A percentile compares a stretch with the other conserved stretches of the same genome.
Conservation (phyloP, 2,329 filamentous ascomycete species). For the Plenodomus biglobosus region DNA sequence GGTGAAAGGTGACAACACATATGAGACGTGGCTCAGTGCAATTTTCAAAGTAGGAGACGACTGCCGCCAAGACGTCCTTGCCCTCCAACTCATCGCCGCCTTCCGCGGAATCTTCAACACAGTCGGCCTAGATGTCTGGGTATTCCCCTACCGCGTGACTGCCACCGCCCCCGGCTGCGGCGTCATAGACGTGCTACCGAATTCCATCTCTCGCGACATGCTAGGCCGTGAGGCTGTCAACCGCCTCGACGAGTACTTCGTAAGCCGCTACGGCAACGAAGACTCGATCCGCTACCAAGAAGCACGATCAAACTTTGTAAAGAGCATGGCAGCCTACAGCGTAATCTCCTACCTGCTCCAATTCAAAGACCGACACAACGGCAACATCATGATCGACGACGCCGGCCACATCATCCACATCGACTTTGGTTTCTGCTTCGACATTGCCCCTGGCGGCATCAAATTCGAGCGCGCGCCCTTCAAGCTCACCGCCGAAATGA, state of each 20-base stretch:
- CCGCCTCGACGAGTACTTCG: conserved; percentile 96
- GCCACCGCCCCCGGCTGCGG: conserved; percentile 96
- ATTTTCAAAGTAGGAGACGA: conserved; percentile 99
- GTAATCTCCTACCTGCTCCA: conserved; percentile 95
- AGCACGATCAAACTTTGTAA: conserved; percentile 95
- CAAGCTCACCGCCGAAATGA: conserved; percentile 96
- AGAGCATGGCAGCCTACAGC: conserved; percentile 98
- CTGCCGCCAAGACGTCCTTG: conserved; percentile 94
- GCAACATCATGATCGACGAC: conserved; percentile 99
- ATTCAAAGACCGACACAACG: conserved; percentile 99
- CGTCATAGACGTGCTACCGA: conserved; percentile 96
- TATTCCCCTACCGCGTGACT: conserved; percentile 95
- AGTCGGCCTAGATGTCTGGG: conserved; percentile 92
- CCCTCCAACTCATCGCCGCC: conserved; percentile 94
- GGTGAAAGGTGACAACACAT: conserved; percentile 54
- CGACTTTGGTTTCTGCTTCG: conserved; percentile 99
- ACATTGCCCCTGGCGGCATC: conserved; percentile 94
- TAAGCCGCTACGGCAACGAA: conserved; percentile 95
- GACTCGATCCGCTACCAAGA: conserved; percentile 94
- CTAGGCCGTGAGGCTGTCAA: conserved; percentile 97
- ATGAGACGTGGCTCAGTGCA: conserved; percentile 98
- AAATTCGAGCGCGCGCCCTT: conserved; percentile 98
- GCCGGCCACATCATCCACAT: conserved; percentile 97
- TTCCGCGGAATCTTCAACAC: conserved; percentile 97
- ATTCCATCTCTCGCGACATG: conserved; percentile 98